Evolutionary conservation across 768 basidiomycete species (phyloP), one percentile per base, ranked within the genome.

Genomic region (Panus rudis): DNA sequence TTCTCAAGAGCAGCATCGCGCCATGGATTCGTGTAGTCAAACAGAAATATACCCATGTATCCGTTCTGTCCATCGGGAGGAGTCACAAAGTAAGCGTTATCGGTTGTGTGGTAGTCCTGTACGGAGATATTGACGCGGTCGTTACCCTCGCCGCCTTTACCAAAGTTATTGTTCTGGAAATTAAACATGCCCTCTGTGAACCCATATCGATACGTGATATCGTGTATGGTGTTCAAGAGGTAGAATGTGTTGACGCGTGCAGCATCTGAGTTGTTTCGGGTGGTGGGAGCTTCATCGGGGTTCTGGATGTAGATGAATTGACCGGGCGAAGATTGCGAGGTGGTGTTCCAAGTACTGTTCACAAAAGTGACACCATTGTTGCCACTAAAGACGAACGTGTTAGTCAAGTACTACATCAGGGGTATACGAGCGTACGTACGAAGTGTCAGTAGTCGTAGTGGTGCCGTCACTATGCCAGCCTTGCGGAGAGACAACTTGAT

Each of bases 1-100:
- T 79, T 79, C 52, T 81, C 78, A 19, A 84, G 60, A n/a, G 79
- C 71, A 22, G 80, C 79, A 39, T 85, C 81, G 33, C 81, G 71
- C 55, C 70, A 61, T n/a, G 78, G 76, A 56, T 73, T 62, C 2
- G 48, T 52, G 2, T 35, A 16, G 45, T 55, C 52, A 47, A 45
- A 53, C 37, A 54, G 32, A 37, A 51, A 44, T 43, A 46, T 38
- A 27, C 66, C 69, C 73, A 63, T 72, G 44, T 41, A 62, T 45
- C 72, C 67, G 42, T 65, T 63, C 46, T 63, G 60, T 3, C 67
- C 67, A 48, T 73, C 70, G 14, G 68, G 63, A 0, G 69, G 69
- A 0, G 68, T 69, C 1, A 64, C 60, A 45, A 71, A 72, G 46
- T 67, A 63, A 5, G 69, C 71, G 45, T 74, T 72, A 53, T 75